Percentiles rank a stretch among this genome's conserved stretches.
Evolutionary conservation across 2,329 filamentous ascomycete genomes (phyloP).

Genomic region (Metarhizium anisopliae): DNA sequence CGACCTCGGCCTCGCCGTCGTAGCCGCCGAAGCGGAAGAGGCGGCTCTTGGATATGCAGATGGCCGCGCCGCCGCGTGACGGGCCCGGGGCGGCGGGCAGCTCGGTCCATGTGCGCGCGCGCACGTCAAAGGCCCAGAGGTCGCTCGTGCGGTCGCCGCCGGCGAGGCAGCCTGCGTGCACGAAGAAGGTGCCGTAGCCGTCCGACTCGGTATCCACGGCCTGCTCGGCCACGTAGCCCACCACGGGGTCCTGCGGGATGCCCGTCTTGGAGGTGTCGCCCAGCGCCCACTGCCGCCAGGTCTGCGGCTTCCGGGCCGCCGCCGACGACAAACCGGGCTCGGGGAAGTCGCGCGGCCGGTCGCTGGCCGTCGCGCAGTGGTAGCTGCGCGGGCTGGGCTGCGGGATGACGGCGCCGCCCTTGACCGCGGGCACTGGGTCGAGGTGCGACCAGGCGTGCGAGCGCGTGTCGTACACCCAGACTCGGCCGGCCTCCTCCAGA

Average conservation of each 20-base stretch:
- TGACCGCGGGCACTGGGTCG: constrained; percentile 42
- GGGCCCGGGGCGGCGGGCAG: constrained; percentile 59
- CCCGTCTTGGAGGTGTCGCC: constrained; percentile 45
- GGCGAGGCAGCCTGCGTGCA: constrained; percentile 68
- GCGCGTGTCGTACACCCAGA: constrained; percentile 68
- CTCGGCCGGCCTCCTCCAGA: constrained; percentile 62
- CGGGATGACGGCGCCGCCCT: constrained; percentile 27
- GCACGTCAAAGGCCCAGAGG: constrained; percentile 70
- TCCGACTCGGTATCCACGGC: constrained; percentile 52
- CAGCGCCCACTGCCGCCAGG: constrained; percentile 47
- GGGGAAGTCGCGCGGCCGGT: constrained; percentile 45
- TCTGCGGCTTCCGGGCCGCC: constrained; percentile 23
- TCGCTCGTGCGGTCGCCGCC: constrained; percentile 54
- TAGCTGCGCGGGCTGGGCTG: constrained; percentile 60
- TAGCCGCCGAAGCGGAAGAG: constrained; percentile 77
- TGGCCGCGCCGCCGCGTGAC: constrained; percentile 56
- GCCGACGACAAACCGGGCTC: no score
- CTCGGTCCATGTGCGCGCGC: constrained; percentile 55
- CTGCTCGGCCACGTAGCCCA: constrained; percentile 46
- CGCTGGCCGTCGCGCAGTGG: constrained; percentile 52
- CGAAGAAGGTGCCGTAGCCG: constrained; percentile 59
- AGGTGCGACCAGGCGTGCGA: constrained; percentile 56
- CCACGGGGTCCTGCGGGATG: constrained; percentile 50
- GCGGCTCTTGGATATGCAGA: constrained; percentile 53
- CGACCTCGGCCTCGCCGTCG: constrained; percentile 60